Base-by-base conservation (phyloP, 148 eudicot species). In the Silene conica region DNA sequence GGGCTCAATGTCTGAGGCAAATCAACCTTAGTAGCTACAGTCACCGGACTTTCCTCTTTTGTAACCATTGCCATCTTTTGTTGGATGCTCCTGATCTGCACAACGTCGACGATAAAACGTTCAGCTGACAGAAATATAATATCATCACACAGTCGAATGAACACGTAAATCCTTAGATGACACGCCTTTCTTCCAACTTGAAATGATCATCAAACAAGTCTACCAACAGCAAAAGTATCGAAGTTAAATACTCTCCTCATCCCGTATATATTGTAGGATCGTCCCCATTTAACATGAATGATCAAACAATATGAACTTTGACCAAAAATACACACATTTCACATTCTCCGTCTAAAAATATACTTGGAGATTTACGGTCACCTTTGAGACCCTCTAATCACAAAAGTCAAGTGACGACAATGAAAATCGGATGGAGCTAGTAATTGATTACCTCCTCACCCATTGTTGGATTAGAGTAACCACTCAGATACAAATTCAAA, bases 1-100 rank as follows among this genome's bases (percentile, higher is more conserved):
- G 86, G 86, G 74, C 84, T 86, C 65, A 73, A 64, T 56, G 68
- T 70, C 76, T 78, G 84, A 78, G 69, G 83, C 69, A 77, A 77
- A 19, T 71, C 70, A 52, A 77, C 87, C 64, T 60, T 72, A 80
- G 85, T 70, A 58, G 73, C 68, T 62, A 74, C 81, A 74, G 75
- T 80, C 55, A 76, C 64, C 74, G 71, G 48, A 46, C 55, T 70
- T 72, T 79, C 88, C 83, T 80, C 85, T 69, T 78, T 73, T 16
- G 81, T 80, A 72, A 82, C 85, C 85, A 86, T 87, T 76, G 81
- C 6, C 5, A 19, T 48, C 55, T 31, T 73, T 67, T 38, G 31
- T 25, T n/a, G 2, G 55, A 14, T n/a, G 67, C 55, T 67, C 19
- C 63, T 50, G 52, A 54, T 45, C 77, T 74, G 81, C 77, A 69